phyloP scores from a whole-genome alignment of 495 filamentous ascomycete genomes.

The Barbatosphaeria neglecta region DNA sequence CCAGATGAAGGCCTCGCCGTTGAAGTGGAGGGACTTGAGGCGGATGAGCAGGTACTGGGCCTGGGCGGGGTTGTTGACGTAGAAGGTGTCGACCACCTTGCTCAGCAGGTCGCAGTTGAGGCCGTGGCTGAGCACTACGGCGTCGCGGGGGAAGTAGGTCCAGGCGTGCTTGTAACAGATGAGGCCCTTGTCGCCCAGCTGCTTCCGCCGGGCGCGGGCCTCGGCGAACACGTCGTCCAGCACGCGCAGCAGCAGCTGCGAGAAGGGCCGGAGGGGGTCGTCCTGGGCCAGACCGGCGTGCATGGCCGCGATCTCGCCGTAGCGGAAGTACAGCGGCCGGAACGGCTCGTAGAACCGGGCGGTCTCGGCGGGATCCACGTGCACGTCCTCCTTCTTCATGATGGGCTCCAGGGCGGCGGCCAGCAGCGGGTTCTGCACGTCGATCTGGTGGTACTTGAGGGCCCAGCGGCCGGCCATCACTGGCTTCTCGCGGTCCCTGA shows the following conservation, averaged over 20 bases:
- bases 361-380: constrained; percentile 18
- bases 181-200: constrained; percentile 15
- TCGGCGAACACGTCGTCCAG: constrained; percentile 25
- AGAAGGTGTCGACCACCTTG: constrained; percentile 14
- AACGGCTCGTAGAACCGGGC: constrained; percentile 23
- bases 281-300: constrained; percentile 2
- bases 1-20: constrained; percentile 1
- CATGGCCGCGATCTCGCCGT: constrained; percentile 19
- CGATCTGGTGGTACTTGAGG: constrained; percentile 21
- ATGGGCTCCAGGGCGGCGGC: constrained; percentile 19
- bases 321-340: constrained; percentile 22
- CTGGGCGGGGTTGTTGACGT: background rate
- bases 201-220: constrained; percentile 12
- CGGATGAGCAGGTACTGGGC: background rate
- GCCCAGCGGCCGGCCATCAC: constrained; percentile 17
- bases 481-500: constrained; percentile 21
- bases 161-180: constrained; percentile 23
- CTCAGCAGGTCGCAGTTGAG: constrained; percentile 20
- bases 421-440: constrained; percentile 23
- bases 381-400: constrained; percentile 16
- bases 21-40: constrained; percentile 1
- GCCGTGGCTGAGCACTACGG: constrained; percentile 15
- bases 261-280: constrained; percentile 13
- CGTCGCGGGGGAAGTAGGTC: constrained; percentile 22
- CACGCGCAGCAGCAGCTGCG: constrained; percentile 19